Base-by-base conservation (phyloP, 129 eudicot genomes). In the Chrysanthemum makinoi region DNA sequence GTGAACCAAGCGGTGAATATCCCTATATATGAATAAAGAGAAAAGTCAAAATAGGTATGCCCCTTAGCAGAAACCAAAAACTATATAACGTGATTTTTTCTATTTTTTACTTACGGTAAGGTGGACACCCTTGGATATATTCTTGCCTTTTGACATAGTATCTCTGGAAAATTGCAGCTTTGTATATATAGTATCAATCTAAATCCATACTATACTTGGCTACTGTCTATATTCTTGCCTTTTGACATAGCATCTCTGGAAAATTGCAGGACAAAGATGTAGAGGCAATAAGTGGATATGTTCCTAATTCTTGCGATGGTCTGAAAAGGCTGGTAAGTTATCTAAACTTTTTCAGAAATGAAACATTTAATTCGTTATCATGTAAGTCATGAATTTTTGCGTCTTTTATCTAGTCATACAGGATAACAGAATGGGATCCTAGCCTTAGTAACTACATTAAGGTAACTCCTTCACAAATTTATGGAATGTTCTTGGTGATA, bases 241-340 rank as follows among this genome's bases (percentile, higher is more conserved):
- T 22, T 58, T 60, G 30, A 30, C 52, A 26, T 13, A 17, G 39
- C 62, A 73, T 50, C 15, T 35, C 54, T 70, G 51, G 58, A 49
- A 68, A 72, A 61, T 35, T 73, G 55, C 90, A 89, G 98, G 96
- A 94, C 80, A 89, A 86, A 85, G 90, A 89, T 84, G 96, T 89
- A 11, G 96, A 89, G 74, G 86, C 87, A 66, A 44, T 95, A 65
- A 66, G 83, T 67, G 88, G 85, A 66, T 95, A 95, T 71, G 94
- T 95, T 65, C 99, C 99, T 49, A 95, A 95, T 80, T 88, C 99
- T 70, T 87, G 99, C 48, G 99, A 95, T 70, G 99, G 97, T 69
- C 83, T 90, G 1, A 86, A 67, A 83, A 80, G 99, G 78, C 82
- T 90, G 96, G 97, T 95, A 90, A 75, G 30, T 18, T 26, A 58